A percentile compares a stretch with the other conserved stretches of the same genome.
These are phyloP conservation scores for Gossypium laxum DNA, from an alignment of 441 rosid genomes.

Conservation along the genomic window DNA sequence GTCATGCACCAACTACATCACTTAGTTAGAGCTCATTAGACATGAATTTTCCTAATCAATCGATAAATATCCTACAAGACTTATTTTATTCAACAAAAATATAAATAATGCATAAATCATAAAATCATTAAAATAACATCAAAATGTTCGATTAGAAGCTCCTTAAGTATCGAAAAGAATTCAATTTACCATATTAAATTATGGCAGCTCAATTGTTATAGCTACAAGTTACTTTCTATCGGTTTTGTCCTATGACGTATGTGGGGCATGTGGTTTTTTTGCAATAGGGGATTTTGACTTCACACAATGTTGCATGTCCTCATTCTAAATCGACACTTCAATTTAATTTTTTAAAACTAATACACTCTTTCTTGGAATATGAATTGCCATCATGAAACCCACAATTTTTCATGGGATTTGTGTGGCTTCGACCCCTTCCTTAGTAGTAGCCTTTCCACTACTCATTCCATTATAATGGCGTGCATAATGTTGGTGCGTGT, in stretches of 20 bases:
- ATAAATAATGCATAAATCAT: background rate
- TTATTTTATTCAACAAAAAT: too few relatives aligned
- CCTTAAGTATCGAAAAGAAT: background rate
- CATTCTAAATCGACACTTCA: background rate
- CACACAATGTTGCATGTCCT: background rate
- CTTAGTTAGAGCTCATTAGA: background rate
- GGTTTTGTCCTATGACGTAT: background rate
- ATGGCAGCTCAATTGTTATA: background rate
- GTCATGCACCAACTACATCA: background rate
- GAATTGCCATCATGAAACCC: background rate
- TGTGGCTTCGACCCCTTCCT: background rate
- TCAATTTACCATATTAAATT: background rate
- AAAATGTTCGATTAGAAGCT: background rate
- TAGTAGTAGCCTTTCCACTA: background rate
- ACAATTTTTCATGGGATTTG: background rate
- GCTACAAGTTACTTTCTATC: background rate
- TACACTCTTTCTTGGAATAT: background rate
- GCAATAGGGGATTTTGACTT: background rate
- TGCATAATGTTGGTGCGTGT: background rate
- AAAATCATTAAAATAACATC: background rate
- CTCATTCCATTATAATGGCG: background rate
- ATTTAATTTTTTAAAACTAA: too few relatives aligned
- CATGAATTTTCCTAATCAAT: background rate
- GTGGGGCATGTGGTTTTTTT: background rate
- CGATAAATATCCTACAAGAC: too few relatives aligned